Evolutionary conservation across 345 rosid genomes (phyloP).

Genomic region (Bruguiera gymnorhiza): DNA sequence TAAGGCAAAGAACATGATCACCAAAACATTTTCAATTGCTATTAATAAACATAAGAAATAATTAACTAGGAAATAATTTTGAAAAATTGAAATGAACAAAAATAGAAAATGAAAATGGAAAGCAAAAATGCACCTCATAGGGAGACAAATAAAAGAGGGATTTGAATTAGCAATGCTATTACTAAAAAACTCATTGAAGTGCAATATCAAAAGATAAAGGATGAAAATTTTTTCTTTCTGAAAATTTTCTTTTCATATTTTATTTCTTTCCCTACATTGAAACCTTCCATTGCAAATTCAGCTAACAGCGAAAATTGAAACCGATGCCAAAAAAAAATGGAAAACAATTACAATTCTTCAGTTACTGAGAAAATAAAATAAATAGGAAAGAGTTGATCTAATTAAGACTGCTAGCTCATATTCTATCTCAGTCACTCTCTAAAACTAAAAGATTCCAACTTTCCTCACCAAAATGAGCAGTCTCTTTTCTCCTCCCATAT

Average conservation of each 20-base stretch:
- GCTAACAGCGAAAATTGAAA: background rate
- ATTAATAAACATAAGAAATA: background rate
- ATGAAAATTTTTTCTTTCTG: too few species aligned
- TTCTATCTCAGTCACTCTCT: background rate
- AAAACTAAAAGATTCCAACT: background rate
- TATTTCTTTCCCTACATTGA: background rate
- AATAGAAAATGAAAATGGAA: background rate
- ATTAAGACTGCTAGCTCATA: background rate
- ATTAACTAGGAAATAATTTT: background rate
- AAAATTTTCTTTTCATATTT: too few species aligned
- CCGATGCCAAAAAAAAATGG: background rate
- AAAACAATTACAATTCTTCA: background rate
- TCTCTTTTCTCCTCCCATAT: background rate
- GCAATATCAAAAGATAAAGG: too few species aligned
- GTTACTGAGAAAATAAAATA: background rate
- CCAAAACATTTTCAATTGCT: background rate
- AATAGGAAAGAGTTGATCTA: background rate
- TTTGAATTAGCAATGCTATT: background rate
- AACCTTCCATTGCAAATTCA: background rate
- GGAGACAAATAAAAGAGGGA: background rate
- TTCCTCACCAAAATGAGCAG: background rate
- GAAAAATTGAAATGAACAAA: background rate
- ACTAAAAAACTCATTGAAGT: too few species aligned
- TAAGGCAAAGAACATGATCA: constrained; percentile 8
- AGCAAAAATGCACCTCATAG: background rate